A percentile compares a stretch with the other conserved stretches of the same genome.
These are phyloP conservation scores for Penicillium desertorum DNA, from an alignment of 495 filamentous ascomycete species.

Conservation along the genomic window DNA sequence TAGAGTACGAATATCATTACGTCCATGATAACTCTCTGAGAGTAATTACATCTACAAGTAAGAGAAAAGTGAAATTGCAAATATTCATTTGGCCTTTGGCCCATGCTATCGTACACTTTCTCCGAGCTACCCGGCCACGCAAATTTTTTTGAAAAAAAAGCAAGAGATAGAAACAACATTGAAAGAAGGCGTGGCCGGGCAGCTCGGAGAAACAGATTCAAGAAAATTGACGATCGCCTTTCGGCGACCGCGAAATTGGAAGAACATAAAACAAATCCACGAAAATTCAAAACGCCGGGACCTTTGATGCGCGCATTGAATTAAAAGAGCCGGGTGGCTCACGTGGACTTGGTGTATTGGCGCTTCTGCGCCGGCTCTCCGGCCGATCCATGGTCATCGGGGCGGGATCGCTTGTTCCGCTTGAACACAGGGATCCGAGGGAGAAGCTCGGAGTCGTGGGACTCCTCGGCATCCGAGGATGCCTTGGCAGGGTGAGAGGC, in stretches of 20 bases:
- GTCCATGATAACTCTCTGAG: neutral
- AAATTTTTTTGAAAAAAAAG: slow-evolving; percentile 8
- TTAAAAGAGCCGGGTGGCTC: slow-evolving; percentile 2
- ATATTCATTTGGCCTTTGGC: slow-evolving; percentile 18
- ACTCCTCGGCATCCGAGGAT: neutral
- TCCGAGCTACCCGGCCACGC: slow-evolving; percentile 9
- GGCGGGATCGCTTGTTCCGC: slow-evolving; percentile 17
- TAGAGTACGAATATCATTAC: slow-evolving; percentile 26
- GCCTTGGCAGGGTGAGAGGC: neutral
- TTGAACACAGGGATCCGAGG: slow-evolving; percentile 10
- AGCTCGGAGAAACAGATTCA: slow-evolving; percentile 2
- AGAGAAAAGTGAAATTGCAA: slow-evolving; percentile 10
- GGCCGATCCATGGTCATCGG: slow-evolving; percentile 1
- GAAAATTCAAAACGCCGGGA: slow-evolving; percentile 3
- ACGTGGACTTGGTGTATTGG: slow-evolving; percentile 15
- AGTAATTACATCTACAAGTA: neutral
- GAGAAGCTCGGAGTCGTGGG: slow-evolving; percentile 1
- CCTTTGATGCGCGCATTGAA: slow-evolving; percentile 6
- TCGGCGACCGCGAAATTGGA: neutral
- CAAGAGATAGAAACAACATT: slow-evolving; percentile 13
- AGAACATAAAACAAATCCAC: neutral
- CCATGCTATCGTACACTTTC: slow-evolving; percentile 26
- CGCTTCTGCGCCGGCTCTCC: slow-evolving; percentile 20
- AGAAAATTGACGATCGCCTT: neutral
- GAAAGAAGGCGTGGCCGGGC: slow-evolving; percentile 5